These are phyloP conservation scores for Xerocomellus dryophilus DNA, from an alignment of 768 basidiomycete species.

Conservation along the genomic window DNA sequence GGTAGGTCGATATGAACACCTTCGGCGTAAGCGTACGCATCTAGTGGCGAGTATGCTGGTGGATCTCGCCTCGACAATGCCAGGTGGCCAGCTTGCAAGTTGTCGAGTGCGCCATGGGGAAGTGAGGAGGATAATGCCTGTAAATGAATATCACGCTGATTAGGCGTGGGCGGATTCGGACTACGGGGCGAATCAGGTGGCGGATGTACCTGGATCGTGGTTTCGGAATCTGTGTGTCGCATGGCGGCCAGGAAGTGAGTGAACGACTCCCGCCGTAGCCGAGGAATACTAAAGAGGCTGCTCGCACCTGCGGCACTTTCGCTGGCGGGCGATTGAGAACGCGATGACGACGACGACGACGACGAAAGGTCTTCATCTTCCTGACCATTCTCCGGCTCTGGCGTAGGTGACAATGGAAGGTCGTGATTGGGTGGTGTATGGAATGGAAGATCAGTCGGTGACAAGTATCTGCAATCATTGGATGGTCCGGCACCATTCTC, in stretches of 20 bases:
- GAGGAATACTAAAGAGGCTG: conserved; percentile 75
- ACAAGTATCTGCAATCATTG: conserved; percentile 48
- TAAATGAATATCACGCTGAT: conserved; percentile 76
- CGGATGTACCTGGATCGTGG: conserved; percentile 68
- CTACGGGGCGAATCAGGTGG: conserved; percentile 78
- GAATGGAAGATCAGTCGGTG: conserved; percentile 63
- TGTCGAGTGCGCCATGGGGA: conserved; percentile 15
- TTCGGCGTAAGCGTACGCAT: conserved; percentile 78
- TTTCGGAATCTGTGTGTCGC: conserved; percentile 63
- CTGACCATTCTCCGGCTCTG: conserved; percentile 22
- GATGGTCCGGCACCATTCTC: conserved; percentile 53
- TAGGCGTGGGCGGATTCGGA: conserved; percentile 83
- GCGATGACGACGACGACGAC: conserved; percentile 35
- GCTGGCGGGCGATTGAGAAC: conserved; percentile 57
- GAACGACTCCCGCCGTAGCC: conserved; percentile 61
- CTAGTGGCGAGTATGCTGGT: conserved; percentile 86
- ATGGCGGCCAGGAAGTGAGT: conserved; percentile 59
- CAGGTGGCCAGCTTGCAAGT: conserved; percentile 30
- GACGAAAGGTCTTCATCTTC: conserved; percentile 29
- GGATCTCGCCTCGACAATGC: conserved; percentile 60
- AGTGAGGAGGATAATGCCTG: conserved; percentile 46
- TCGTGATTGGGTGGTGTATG: conserved; percentile 49
- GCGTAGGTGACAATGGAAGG: conserved; percentile 41
- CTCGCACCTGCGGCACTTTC: conserved; percentile 72
- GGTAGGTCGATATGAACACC: conserved; percentile 93